Evolutionary conservation across 1,284 basidiomycete species (phyloP).

Genomic region (Trichosporon sp.): DNA sequence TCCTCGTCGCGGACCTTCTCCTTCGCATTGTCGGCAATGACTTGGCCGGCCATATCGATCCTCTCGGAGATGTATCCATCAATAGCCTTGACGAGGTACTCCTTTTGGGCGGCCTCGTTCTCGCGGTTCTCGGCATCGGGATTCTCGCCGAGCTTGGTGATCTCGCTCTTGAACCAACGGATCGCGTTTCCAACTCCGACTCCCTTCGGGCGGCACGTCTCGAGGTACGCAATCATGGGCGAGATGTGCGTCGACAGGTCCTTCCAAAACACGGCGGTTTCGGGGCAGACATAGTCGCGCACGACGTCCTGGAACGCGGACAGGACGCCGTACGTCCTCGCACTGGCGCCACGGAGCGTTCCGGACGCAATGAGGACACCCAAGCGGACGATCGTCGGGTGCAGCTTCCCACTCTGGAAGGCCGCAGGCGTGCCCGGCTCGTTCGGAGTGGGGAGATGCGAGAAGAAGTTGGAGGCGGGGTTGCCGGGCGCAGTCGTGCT

Average conservation of each 20-base stretch:
- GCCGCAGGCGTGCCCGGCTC: conserved; percentile 44
- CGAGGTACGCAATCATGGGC: conserved; percentile 57
- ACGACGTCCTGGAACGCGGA: conserved; percentile 59
- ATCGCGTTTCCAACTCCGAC: conserved; percentile 58
- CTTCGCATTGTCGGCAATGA: conserved; percentile 84
- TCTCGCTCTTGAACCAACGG: conserved; percentile 87
- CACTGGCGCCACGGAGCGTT: conserved; percentile 56
- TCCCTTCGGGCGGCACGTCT: conserved; percentile 56
- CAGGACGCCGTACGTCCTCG: conserved; percentile 59
- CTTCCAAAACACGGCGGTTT: conserved; percentile 53
- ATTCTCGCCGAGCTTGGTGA: conserved; percentile 86
- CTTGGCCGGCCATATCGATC: conserved; percentile 88
- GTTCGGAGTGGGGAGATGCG: conserved; percentile 66
- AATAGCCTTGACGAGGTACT: conserved; percentile 78
- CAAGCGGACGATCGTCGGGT: conserved; percentile 52
- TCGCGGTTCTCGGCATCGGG: conserved; percentile 81
- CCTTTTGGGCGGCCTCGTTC: conserved; percentile 92
- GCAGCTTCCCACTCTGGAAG: conserved; percentile 44
- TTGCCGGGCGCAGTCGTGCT: conserved; percentile 31
- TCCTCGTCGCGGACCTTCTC: conserved; percentile 94
- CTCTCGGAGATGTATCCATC: conserved; percentile 92
- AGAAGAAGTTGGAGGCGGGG: conserved; percentile 56
- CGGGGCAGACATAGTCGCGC: conserved; percentile 52
- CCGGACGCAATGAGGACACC: conserved; percentile 53
- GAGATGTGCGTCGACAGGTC: conserved; percentile 52